Conservation (phyloP, 2,329 filamentous ascomycete genomes). For the Alternaria sp. region DNA sequence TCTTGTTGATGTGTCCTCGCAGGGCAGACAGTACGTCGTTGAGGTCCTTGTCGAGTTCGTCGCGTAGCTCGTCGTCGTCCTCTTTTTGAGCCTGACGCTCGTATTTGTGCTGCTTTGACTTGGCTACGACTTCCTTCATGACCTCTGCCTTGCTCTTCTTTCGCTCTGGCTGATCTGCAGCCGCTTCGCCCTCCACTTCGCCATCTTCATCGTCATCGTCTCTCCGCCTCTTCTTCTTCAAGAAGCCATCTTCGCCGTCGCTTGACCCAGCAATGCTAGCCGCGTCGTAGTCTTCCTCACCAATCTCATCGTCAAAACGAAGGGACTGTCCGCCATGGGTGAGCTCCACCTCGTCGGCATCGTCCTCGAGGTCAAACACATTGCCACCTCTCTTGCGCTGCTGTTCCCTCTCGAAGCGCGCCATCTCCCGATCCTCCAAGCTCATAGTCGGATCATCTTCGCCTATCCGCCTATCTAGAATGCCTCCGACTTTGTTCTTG, state of each 20-base stretch:
- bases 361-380: conserved; percentile 90
- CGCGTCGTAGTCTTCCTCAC: conserved; percentile 78
- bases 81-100: conserved; percentile 93
- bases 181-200: conserved; percentile 40
- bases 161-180: conserved; percentile 69
- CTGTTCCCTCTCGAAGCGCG: conserved; percentile 89
- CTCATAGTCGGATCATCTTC: conserved; percentile 95
- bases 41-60: conserved; percentile 84
- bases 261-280: conserved; percentile 67
- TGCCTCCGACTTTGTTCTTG: conserved; percentile 88
- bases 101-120: conserved; percentile 94
- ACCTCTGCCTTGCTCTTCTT: conserved; percentile 97
- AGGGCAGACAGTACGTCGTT: conserved; percentile 77
- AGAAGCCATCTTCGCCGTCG: conserved; percentile 48
- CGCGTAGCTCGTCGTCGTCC: conserved; percentile 86
- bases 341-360: conserved; percentile 71
- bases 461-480: conserved; percentile 91
- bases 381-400: conserved; percentile 78
- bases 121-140: conserved; percentile 97
- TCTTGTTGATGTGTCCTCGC: conserved; percentile 61
- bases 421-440: conserved; percentile 87
- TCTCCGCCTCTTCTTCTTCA: conserved; percentile 52
- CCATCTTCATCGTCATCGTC: conserved; percentile 59
- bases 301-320: conserved; percentile 62
- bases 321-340: conserved; percentile 85